phyloP scores from a whole-genome alignment of 1,139 yeast species.

The Barnettozyma hawaiiensis region DNA sequence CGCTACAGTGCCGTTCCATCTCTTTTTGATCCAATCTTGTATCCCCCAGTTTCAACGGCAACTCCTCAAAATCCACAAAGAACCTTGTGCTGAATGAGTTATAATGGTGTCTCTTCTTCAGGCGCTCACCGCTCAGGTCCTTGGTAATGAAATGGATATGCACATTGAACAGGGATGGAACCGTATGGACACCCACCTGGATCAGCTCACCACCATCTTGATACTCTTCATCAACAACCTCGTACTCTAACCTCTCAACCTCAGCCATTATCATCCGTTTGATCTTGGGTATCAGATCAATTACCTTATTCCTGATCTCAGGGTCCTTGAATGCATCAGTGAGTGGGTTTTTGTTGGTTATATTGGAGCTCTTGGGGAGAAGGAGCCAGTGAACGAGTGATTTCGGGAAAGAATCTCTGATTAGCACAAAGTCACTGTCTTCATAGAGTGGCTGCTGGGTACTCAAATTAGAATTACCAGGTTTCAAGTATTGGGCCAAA shows the following conservation, averaged over 20 bases:
- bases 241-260: conserved; percentile 13
- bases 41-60: conserved; percentile 30
- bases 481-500: conserved; percentile 30
- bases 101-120: conserved; percentile 65
- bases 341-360: conserved; percentile 48
- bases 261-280: conserved; percentile 12
- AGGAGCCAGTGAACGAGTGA: conserved; percentile 55
- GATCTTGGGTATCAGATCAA: conserved; percentile 33
- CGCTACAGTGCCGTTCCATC: conserved; percentile 31
- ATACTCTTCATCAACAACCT: conserved; percentile 28
- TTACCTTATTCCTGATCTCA: conserved; percentile 38
- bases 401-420: conserved; percentile 62
- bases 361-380: conserved; percentile 43
- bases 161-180: conserved; percentile 63
- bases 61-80: conserved; percentile 48
- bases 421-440: conserved; percentile 51
- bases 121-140: conserved; percentile 49
- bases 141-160: conserved; percentile 69
- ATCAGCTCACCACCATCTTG: conserved; percentile 35
- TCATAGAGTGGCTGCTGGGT: conserved; percentile 33
- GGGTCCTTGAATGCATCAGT: conserved; percentile 38
- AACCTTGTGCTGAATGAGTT: conserved; percentile 64
- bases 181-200: conserved; percentile 62
- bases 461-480: conserved; percentile 30
- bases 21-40: conserved; percentile 12